Evolutionary conservation across 768 basidiomycete genomes (phyloP).

Genomic region (Phylloporus arenicola): DNA sequence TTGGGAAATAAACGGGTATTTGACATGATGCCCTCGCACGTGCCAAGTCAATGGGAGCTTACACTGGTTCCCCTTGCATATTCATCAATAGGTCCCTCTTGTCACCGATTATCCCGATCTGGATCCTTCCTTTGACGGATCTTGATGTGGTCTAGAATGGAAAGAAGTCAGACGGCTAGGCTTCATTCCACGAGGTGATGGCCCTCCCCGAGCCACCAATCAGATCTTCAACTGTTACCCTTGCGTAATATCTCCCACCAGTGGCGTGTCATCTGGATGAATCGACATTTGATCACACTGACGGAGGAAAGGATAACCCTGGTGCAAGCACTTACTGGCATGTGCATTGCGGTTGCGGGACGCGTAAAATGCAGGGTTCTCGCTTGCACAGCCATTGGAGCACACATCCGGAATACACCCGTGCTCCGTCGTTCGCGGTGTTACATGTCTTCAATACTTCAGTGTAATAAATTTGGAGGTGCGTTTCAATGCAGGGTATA

Average conservation of each 20-base stretch:
- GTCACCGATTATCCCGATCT: conserved; percentile 7
- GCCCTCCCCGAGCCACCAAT: conserved; percentile 9
- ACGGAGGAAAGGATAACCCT: conserved; percentile 5
- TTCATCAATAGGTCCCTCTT: conserved; percentile 2
- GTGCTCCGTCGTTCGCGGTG: conserved; percentile 11
- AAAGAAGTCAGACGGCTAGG: conserved; percentile 6
- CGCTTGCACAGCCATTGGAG: conserved; percentile 13
- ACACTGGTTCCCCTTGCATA: neutral
- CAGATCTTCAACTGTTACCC: neutral
- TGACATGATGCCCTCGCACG: neutral
- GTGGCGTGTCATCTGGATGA: conserved; percentile 2
- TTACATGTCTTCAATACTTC: conserved; percentile 3
- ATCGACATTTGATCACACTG: conserved; percentile 1
- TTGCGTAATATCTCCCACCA: conserved; percentile 20
- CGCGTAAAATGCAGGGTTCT: conserved; percentile 17
- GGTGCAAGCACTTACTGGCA: conserved; percentile 3
- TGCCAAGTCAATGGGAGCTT: neutral
- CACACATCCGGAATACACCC: conserved; percentile 14
- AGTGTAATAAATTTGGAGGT: conserved; percentile 2
- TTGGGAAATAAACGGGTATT: neutral
- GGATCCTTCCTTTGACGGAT: conserved; percentile 7
- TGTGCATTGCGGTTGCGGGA: conserved; percentile 13
- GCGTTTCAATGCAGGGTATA: conserved; percentile 17
- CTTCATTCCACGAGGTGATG: conserved; percentile 19
- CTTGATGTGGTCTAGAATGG: conserved; percentile 20